A percentile compares a stretch with the other conserved stretches of the same genome.
phyloP scores from a whole-genome alignment of 2,329 filamentous ascomycete species.

The Aciculosporium take region DNA sequence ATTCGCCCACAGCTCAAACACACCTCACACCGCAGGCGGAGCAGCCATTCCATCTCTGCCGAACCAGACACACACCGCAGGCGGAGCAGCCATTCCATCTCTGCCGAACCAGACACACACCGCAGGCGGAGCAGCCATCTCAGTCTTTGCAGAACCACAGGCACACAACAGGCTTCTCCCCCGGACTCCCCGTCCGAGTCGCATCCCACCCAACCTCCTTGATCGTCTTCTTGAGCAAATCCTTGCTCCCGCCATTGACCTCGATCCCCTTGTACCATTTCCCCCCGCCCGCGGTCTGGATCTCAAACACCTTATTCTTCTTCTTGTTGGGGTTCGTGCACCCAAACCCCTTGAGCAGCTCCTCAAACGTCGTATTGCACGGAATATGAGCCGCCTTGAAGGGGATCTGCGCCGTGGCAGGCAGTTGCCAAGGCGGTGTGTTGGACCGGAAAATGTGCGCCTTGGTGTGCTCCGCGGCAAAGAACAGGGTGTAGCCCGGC shows the following conservation, averaged over 20 bases:
- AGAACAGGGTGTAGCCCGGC: constrained; percentile 50
- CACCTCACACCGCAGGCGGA: too few relatives aligned
- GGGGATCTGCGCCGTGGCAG: constrained; percentile 24
- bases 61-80: too few relatives aligned
- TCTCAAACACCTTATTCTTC: constrained; percentile 44
- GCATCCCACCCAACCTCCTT: constrained; percentile 45
- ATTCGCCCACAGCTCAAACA: too few relatives aligned
- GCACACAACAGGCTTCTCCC: constrained; percentile 42
- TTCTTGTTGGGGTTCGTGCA: constrained; percentile 33
- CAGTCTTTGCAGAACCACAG: constrained; percentile 43
- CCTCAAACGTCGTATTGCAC: constrained; percentile 34
- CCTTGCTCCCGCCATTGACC: constrained; percentile 35
- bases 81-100: background rate
- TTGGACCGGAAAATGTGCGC: constrained; percentile 41
- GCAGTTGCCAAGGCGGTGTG: constrained; percentile 39
- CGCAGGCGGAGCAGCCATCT: too few relatives aligned
- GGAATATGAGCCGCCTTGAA: constrained; percentile 41
- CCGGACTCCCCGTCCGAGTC: constrained; percentile 30
- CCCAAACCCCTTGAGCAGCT: constrained; percentile 45
- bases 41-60: background rate
- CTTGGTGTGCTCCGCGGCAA: constrained; percentile 42
- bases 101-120: too few relatives aligned
- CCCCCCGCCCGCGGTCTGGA: constrained; percentile 39
- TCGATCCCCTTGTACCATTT: constrained; percentile 44
- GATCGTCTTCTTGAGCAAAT: constrained; percentile 34